Evolutionary conservation across 2,329 filamentous ascomycete species (phyloP), one percentile per base, ranked within the genome.

Genomic region (Colletotrichum trifolii): DNA sequence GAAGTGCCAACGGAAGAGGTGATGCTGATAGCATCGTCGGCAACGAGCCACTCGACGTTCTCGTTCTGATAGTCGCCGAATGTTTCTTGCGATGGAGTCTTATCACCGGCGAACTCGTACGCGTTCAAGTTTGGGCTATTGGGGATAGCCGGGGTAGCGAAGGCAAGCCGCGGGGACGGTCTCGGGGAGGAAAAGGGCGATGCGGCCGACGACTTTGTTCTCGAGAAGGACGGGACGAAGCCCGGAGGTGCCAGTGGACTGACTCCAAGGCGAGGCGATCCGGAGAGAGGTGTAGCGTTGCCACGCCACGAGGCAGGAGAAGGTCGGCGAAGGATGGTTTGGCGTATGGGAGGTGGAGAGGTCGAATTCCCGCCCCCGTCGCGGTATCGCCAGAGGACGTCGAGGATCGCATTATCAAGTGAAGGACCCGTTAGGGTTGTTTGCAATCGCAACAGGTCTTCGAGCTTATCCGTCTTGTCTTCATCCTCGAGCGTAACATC

Each of bases 31-130:
- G 87, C 89, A 72, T 93, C 91, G 76, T 97, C 94, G 75, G 96
- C 96, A 70, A 97, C 93, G 49, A 98, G 85, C 96, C 95, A 98
- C 78, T 98, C 95, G 56, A 99, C 94, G 71, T 96, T 97, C 76
- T 98, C 95, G 68, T 91, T 92, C 70, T 95, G 94, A 73, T 94
- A 91, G 72, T 98, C 94, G 61, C 94, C 94, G 74, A 96, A 95
- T 66, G 92, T 92, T 73, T 98, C 94, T 48, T 90, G 89, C 15
- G 91, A 89, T 7, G 93, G 91, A 53, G 89, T 92, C 17, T 89
- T 86, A 73, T 97, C 94, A 73, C 89, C 95, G 53, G 88, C 87
- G 79, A 97, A 97, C 77, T 97, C 93, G 79, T 98, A 99, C 58
- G 94, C 93, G 79, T 97, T 97, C 68, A 98, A 80, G 74, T 87